phyloP scores from a whole-genome alignment of 768 basidiomycete species.

The Porphyrellus cyaneotinctus region DNA sequence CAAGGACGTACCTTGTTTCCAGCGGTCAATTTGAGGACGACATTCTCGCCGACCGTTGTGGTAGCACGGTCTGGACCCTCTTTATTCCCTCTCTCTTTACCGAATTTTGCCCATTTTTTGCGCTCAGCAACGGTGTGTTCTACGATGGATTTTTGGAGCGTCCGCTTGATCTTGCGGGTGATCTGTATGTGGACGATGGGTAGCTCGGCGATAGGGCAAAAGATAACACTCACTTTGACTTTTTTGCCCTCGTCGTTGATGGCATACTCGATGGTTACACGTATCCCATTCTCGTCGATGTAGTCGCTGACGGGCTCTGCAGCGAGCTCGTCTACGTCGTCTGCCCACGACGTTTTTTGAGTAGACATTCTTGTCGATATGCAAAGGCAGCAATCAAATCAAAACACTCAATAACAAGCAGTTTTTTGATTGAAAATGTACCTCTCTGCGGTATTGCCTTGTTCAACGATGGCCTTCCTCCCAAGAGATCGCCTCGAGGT shows the following conservation, averaged over 20 bases:
- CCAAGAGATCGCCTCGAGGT: too few relatives aligned
- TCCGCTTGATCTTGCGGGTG: conserved; percentile 80
- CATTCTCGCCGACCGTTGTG: conserved; percentile 82
- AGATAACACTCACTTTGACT: conserved; percentile 63
- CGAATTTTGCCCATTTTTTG: conserved; percentile 92
- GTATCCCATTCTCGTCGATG: conserved; percentile 81
- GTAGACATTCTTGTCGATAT: conserved; percentile 18
- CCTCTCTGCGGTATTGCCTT: too few relatives aligned
- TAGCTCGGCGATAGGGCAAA: neutral
- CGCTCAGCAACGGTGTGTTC: conserved; percentile 92
- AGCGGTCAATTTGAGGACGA: conserved; percentile 56
- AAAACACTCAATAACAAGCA: conserved; percentile 16
- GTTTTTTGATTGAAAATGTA: neutral
- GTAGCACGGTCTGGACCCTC: conserved; percentile 91
- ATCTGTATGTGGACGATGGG: conserved; percentile 46
- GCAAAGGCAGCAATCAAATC: conserved; percentile 12
- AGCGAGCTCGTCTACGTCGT: conserved; percentile 75
- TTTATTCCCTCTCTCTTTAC: conserved; percentile 81
- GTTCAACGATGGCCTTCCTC: too few relatives aligned
- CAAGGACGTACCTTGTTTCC: conserved; percentile 54
- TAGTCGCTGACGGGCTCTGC: conserved; percentile 57
- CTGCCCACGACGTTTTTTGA: conserved; percentile 80
- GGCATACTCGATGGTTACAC: conserved; percentile 77
- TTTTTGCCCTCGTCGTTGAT: conserved; percentile 92
- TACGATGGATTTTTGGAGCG: conserved; percentile 87